Evolutionary conservation across 352 stramenopile species (phyloP), one percentile per base, ranked within the genome.

Genomic region (Blastocystis sp.): DNA sequence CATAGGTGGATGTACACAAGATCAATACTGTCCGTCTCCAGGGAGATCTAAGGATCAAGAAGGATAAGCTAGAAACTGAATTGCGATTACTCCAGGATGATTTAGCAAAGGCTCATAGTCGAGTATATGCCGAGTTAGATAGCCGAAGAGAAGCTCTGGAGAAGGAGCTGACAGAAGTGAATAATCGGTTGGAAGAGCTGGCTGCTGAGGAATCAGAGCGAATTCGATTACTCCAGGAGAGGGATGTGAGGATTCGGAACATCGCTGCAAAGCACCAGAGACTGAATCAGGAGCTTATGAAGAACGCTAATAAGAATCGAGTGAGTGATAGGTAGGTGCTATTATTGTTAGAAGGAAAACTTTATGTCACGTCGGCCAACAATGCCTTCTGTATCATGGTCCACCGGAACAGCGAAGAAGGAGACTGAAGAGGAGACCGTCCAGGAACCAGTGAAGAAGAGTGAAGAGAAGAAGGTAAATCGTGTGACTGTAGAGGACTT

Each of bases 261-360:
- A 84, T 84, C 33, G 73, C 73, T 17, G 54, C 57, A n/a, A 64
- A 66, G n/a, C 51, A 84, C 27, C 53, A 69, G n/a, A 19, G 33
- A 22, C 51, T 84, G 27, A 84, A 84, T 48, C 48, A 68, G 30
- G 73, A 84, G 51, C 17, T 84, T 0, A 84, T 84, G 73, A 30
- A 56, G 30, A 58, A 84, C 42, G 27, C 73, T 24, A 66, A 56
- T 48, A 53, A 60, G 53, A 84, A 84, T 42, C 42, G 44, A 24
- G 73, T 84, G 27, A 27, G 35, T 57, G 73, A 27, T 9, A 37
- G 30, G 24, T 5, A n/a, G 24, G 4, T 37, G 24, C 2, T 33
- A n/a, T 84, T n/a, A 84, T 22, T 30, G 22, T 19, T 66, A 84
- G 73, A 84, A 84, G 40, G 73, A 84, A 24, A 84, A 84, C 51